These are phyloP conservation scores for Dendrocalamus sinicus DNA, from an alignment of 176 grass and related monocot species.

Conservation along the genomic window DNA sequence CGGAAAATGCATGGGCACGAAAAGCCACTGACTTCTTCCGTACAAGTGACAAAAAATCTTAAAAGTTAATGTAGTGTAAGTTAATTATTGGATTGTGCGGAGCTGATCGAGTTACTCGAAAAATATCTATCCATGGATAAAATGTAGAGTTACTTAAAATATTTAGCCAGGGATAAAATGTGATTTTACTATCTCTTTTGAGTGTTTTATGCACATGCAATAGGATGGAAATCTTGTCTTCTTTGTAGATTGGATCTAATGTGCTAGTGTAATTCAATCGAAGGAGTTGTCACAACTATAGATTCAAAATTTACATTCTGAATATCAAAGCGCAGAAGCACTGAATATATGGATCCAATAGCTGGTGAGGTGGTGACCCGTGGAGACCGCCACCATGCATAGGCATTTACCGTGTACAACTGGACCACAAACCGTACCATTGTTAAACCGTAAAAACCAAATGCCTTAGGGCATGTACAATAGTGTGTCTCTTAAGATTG, in stretches of 20 bases:
- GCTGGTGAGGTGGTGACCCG: background rate
- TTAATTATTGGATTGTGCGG: too few relatives aligned
- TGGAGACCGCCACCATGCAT: background rate
- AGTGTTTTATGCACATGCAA: background rate
- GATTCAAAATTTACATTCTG: background rate
- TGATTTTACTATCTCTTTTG: background rate
- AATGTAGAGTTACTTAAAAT: background rate
- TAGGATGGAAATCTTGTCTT: background rate
- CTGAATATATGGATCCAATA: background rate
- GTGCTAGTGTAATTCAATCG: too few relatives aligned
- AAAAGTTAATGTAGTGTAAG: too few relatives aligned
- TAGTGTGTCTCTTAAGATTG: too few relatives aligned
- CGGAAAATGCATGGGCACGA: background rate
- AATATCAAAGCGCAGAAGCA: background rate
- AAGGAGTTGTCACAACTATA: background rate
- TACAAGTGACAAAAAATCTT: slow-evolving; percentile 1
- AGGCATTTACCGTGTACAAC: too few relatives aligned
- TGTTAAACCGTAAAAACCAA: too few relatives aligned
- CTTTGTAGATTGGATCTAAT: background rate
- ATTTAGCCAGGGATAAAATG: background rate
- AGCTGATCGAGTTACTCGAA: background rate
- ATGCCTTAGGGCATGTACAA: too few relatives aligned
- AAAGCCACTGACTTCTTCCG: background rate
- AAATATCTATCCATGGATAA: background rate
- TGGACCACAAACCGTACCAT: background rate